Base-by-base conservation (phyloP, 192 early-diverging fungal genomes). In the Backusella morwellensis region DNA sequence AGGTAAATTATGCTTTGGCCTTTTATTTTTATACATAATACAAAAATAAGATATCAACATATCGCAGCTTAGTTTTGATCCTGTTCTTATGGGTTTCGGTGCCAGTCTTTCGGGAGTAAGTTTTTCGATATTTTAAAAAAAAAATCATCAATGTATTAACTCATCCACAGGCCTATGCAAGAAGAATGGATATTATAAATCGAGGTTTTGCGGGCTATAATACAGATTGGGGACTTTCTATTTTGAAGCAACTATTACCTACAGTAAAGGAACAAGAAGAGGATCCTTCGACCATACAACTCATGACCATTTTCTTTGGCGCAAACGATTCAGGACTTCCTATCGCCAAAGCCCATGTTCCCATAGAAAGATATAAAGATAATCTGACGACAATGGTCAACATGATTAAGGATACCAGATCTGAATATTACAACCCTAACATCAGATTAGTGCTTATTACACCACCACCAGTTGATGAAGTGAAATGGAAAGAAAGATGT, bases 201-300 rank as follows among this genome's bases (percentile, higher is more conserved):
- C 88, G 95, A 9, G 96, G 96, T 1, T 95, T 90, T 73, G 86
- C 90, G 26, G 95, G 92, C 19, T 95, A 91, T 84, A 95, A 90
- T 70, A 90, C 93, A 4, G 87, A 85, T 54, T 80, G 85, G 72
- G 88, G 85, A 2, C 83, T 87, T 32, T 77, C 86, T 11, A 66
- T 95, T 15, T 83, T 92, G 2, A 77, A 75, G 2, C 79, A 84
- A 42, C 76, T 93, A 26, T 80, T 96, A 0, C 88, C 86, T 14
- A 83, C 76, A 26, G 68, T 76, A 23, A 41, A 73, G 21, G 36
- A 82, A n/a, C 50, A 73, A 56, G 3, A 68, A n/a, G 12, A 36
- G 26, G 8, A 71, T 19, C 26, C 40, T 4, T 32, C 88, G 4
- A 75, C 81, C 15, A 81, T 92, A 40, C 78, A 80, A 11, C 83